Evolutionary conservation across 2,329 filamentous ascomycete species (phyloP).

Genomic region (Nigrospora oryzae): DNA sequence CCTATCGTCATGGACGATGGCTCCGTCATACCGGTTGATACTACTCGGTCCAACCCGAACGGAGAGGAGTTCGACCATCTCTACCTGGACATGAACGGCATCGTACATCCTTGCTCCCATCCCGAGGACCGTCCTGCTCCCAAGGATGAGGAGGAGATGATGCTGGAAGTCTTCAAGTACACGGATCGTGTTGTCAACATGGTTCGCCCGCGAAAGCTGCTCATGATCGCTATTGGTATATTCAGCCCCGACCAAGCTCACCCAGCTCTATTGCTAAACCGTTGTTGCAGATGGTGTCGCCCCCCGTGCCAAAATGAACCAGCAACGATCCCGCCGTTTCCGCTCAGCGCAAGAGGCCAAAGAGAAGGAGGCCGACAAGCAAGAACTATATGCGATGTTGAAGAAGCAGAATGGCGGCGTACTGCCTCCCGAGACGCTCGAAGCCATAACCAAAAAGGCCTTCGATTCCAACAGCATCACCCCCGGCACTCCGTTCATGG

Average conservation of each 20-base stretch:
- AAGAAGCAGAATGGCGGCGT: constrained; percentile 66
- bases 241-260: constrained; percentile 9
- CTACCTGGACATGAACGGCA: constrained; percentile 99
- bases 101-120: constrained; percentile 97
- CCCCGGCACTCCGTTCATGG: constrained; percentile 97
- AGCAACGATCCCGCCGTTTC: constrained; percentile 93
- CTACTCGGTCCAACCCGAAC: constrained; percentile 81
- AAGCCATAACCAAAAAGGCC: constrained; percentile 69
- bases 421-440: constrained; percentile 51
- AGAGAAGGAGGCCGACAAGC: constrained; percentile 87
- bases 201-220: constrained; percentile 88
- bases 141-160: constrained; percentile 97
- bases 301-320: constrained; percentile 98
- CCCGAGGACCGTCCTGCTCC: constrained; percentile 89
- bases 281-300: constrained; percentile 73
- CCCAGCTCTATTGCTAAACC: constrained; percentile 9
- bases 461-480: constrained; percentile 88
- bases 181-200: constrained; percentile 99
- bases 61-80: constrained; percentile 97
- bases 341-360: constrained; percentile 88
- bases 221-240: constrained; percentile 95
- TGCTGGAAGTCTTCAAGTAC: constrained; percentile 96
- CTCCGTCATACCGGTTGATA: constrained; percentile 74
- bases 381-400: constrained; percentile 77
- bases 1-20: constrained; percentile 76